Evolutionary conservation across 2,329 filamentous ascomycete genomes (phyloP).

Genomic region (Cercospora sp.): DNA sequence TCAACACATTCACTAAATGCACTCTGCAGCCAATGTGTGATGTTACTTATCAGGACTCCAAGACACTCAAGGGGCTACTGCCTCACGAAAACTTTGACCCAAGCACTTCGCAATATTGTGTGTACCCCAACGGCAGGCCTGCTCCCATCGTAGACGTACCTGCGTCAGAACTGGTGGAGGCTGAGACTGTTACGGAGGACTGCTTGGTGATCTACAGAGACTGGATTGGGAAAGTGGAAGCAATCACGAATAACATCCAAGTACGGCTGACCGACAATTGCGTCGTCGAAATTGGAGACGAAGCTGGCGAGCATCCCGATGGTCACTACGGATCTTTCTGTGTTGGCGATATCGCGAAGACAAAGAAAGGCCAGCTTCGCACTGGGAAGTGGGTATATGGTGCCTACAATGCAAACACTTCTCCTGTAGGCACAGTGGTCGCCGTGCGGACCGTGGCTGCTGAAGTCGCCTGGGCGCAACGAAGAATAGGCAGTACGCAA

Average conservation of each 20-base stretch:
- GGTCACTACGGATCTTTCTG: conserved; percentile 38
- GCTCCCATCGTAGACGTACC: conserved; percentile 32
- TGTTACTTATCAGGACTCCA: conserved; percentile 27
- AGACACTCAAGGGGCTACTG: conserved; percentile 29
- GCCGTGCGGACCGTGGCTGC: conserved; percentile 49
- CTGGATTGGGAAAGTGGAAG: conserved; percentile 57
- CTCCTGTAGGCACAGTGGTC: conserved; percentile 55
- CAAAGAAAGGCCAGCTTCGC: conserved; percentile 54
- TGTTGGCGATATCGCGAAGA: conserved; percentile 53
- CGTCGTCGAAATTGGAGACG: conserved; percentile 54
- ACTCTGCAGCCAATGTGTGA: conserved; percentile 42
- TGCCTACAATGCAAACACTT: conserved; percentile 52
- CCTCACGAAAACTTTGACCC: conserved; percentile 22
- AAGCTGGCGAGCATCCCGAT: conserved; percentile 41
- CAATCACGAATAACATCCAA: conserved; percentile 52
- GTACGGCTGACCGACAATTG: conserved; percentile 55
- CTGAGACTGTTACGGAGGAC: conserved; percentile 47
- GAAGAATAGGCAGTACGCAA: conserved; percentile 34
- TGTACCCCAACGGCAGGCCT: conserved; percentile 22
- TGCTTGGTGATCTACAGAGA: conserved; percentile 56
- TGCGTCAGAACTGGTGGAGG: conserved; percentile 34
- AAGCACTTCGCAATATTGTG: conserved; percentile 19
- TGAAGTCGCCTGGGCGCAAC: conserved; percentile 55
- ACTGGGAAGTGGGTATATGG: conserved; percentile 56
- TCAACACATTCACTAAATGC: conserved; percentile 51